Conservation (phyloP, 495 filamentous ascomycete species). For the Hypoxylon subgilvum region DNA sequence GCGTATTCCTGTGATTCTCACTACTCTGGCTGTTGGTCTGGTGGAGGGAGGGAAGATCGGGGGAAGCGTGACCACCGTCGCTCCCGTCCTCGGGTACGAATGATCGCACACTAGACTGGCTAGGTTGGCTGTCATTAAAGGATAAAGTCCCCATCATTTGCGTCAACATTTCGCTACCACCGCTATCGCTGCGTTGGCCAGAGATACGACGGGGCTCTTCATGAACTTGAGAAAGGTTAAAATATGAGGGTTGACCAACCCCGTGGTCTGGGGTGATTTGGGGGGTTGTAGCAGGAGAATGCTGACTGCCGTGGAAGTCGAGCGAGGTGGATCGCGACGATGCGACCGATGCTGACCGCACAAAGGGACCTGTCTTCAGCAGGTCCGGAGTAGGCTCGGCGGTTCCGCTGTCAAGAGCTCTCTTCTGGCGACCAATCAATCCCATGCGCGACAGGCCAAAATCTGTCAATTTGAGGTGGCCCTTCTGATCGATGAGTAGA, state of each 20-base stretch:
- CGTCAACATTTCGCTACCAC: constrained; percentile 82
- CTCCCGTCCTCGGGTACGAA: constrained; percentile 60
- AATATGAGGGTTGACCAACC: constrained; percentile 87
- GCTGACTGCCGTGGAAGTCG: constrained; percentile 74
- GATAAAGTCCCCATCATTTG: constrained; percentile 85
- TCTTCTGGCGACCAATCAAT: constrained; percentile 92
- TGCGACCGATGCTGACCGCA: constrained; percentile 78
- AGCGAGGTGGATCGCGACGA: constrained; percentile 97
- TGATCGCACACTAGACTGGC: constrained; percentile 60
- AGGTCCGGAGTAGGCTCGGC: constrained; percentile 86
- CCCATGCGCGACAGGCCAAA: constrained; percentile 98
- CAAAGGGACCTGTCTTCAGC: constrained; percentile 90
- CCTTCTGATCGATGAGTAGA: constrained; percentile 93
- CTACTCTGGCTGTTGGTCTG: constrained; percentile 63
- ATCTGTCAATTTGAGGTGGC: constrained; percentile 95
- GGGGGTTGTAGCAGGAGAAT: constrained; percentile 83
- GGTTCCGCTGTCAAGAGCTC: constrained; percentile 76
- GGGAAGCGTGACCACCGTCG: constrained; percentile 65
- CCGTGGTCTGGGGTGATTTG: constrained; percentile 84
- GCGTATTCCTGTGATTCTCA: constrained; percentile 54
- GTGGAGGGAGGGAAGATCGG: constrained; percentile 70
- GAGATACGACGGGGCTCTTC: constrained; percentile 84
- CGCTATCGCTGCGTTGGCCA: constrained; percentile 89
- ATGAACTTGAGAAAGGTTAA: constrained; percentile 71
- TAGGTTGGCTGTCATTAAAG: constrained; percentile 64